Conservation (phyloP, 306 rosid species). For the Trifolium subterraneum region DNA sequence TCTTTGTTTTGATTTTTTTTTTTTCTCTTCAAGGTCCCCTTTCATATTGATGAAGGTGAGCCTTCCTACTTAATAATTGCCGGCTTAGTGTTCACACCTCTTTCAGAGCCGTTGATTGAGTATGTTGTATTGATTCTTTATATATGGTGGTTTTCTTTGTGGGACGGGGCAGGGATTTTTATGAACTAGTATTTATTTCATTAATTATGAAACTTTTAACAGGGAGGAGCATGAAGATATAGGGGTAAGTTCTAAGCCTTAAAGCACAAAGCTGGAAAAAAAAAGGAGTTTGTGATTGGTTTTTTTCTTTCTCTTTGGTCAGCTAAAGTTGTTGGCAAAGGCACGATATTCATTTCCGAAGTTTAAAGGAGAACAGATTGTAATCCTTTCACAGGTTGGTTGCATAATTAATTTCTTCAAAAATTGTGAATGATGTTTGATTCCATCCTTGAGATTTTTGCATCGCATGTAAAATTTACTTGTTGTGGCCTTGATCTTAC, state of each 20-base stretch:
- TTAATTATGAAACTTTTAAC: conserved; percentile 46
- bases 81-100: conserved; percentile 98
- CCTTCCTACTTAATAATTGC: conserved; percentile 94
- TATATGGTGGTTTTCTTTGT: conserved; percentile 5
- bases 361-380: conserved; percentile 93
- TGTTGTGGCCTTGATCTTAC: too few species aligned
- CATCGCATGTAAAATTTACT: too few species aligned
- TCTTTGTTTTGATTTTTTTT: conserved; percentile 33
- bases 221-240: conserved; percentile 95
- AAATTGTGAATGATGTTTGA: conserved; percentile 34
- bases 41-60: conserved; percentile 81
- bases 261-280: conserved; percentile 24
- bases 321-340: conserved; percentile 85
- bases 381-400: conserved; percentile 88
- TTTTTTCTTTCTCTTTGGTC: conserved; percentile 42
- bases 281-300: conserved; percentile 29
- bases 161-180: not conserved
- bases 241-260: conserved; percentile 68
- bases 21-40: conserved; percentile 75
- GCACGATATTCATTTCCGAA: conserved; percentile 89
- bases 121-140: conserved; percentile 49
- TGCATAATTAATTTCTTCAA: conserved; percentile 39
- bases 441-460: not conserved
- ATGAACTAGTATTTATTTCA: conserved; percentile 29
- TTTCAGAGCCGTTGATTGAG: conserved; percentile 95